phyloP scores from a whole-genome alignment of 768 basidiomycete species.

The Hypholoma fasciculare region DNA sequence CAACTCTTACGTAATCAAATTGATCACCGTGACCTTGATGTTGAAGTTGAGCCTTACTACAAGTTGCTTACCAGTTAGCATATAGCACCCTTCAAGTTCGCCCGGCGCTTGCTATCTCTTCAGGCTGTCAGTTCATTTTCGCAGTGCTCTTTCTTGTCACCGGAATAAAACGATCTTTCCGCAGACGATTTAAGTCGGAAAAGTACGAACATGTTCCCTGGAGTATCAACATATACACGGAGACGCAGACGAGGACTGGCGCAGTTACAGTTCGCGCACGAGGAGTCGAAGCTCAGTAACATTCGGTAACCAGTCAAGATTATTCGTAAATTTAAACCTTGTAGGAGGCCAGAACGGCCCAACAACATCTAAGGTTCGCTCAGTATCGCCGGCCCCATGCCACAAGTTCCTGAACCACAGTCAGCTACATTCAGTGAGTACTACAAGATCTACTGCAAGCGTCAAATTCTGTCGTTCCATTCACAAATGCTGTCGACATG shows the following conservation, averaged over 20 bases:
- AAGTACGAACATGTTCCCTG: constrained; percentile 9
- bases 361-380: constrained; percentile 66
- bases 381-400: constrained; percentile 4
- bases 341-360: constrained; percentile 64
- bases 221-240: constrained; percentile 3
- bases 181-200: neutral
- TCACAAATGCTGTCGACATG: constrained; percentile 63
- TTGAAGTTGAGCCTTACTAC: too few species aligned
- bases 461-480: constrained; percentile 82
- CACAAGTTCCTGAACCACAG: constrained; percentile 36
- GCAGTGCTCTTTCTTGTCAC: constrained; percentile 10
- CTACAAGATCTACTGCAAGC: constrained; percentile 87
- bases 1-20: neutral
- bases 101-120: too few species aligned
- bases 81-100: too few species aligned
- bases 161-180: constrained; percentile 16
- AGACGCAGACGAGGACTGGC: too few species aligned
- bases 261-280: too few species aligned
- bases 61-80: too few species aligned
- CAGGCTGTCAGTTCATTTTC: too few species aligned
- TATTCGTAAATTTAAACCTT: constrained; percentile 44
- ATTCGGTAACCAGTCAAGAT: too few species aligned
- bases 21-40: neutral
- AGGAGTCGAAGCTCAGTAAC: too few species aligned
- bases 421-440: constrained; percentile 72